phyloP scores from a whole-genome alignment of 2,329 filamentous ascomycete genomes.

The Microthyrium microscopicum region DNA sequence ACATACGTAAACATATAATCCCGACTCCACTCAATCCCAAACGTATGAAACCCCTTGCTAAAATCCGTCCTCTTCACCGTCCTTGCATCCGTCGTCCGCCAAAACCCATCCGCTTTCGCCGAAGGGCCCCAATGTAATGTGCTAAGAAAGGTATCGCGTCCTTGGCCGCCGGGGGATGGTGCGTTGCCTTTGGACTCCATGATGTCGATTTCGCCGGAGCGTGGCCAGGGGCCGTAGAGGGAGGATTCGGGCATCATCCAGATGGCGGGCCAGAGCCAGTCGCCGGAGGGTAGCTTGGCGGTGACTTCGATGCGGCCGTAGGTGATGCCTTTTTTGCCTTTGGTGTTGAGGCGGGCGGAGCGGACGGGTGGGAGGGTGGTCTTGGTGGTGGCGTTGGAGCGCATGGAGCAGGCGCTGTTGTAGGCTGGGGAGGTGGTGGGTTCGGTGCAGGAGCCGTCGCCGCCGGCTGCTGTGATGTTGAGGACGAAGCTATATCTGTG shows the following conservation, averaged over 20 bases:
- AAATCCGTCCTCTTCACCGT: constrained; percentile 17
- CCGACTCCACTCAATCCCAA: constrained; percentile 35
- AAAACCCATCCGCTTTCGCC: constrained; percentile 14
- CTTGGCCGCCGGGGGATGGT: constrained; percentile 19
- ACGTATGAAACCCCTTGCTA: constrained; percentile 31
- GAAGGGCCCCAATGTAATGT: constrained; percentile 31
- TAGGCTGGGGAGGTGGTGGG: constrained; percentile 5
- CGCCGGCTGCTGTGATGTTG: constrained; percentile 21
- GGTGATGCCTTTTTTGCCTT: constrained; percentile 28
- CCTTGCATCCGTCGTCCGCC: constrained; percentile 15
- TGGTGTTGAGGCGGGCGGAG: constrained; percentile 32
- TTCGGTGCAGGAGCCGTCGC: constrained; percentile 27
- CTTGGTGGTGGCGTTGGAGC: constrained; percentile 27
- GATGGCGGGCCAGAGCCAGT: constrained; percentile 39
- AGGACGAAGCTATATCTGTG: constrained; percentile 28
- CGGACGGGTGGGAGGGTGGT: constrained; percentile 33
- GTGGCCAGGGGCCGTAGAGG: constrained; percentile 19
- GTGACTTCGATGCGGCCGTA: constrained; percentile 38
- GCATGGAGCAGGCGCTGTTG: constrained; percentile 21
- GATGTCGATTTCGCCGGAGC: constrained; percentile 20
- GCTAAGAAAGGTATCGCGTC: constrained; percentile 26
- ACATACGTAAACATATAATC: constrained; percentile 38
- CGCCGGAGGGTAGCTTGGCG: constrained; percentile 34
- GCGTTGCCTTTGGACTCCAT: constrained; percentile 33
- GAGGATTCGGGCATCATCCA: constrained; percentile 34